A percentile compares a stretch with the other conserved stretches of the same genome.
phyloP scores from a whole-genome alignment of 106 monocot species.

The Dendrobium chrysotoxum region DNA sequence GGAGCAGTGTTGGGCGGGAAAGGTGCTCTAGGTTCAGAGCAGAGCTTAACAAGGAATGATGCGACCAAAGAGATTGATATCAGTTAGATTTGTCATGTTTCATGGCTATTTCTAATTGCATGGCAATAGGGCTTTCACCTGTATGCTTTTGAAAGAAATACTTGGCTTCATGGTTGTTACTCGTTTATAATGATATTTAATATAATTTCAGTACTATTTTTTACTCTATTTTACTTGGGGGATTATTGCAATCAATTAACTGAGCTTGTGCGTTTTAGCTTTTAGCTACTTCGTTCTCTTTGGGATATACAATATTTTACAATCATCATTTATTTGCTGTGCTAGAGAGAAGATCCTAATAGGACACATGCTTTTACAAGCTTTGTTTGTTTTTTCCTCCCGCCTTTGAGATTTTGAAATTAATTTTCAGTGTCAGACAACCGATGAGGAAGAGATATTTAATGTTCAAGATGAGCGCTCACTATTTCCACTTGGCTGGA shows the following conservation, averaged over 20 bases:
- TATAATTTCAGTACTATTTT: neutral
- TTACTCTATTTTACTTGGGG: neutral
- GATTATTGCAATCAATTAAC: neutral
- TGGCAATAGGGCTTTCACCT: neutral
- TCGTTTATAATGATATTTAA: neutral
- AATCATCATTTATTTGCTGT: neutral
- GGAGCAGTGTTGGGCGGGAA: neutral
- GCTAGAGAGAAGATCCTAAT: neutral
- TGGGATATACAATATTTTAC: neutral
- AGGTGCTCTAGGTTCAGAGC: neutral
- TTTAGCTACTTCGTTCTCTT: neutral
- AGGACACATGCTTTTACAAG: neutral
- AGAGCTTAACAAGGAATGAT: neutral
- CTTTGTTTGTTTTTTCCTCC: neutral
- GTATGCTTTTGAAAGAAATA: neutral
- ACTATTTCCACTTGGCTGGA: conserved; percentile 97
- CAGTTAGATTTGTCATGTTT: neutral
- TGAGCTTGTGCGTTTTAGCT: neutral
- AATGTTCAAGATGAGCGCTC: conserved; percentile 85
- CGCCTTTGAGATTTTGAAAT: conserved; percentile 2
- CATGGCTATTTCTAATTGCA: neutral
- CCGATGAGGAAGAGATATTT: conserved; percentile 98
- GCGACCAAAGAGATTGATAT: neutral
- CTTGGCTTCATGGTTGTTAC: neutral
- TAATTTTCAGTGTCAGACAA: conserved; percentile 81